Base-by-base conservation (phyloP, 1,284 basidiomycete genomes). In the Malassezia cuniculi region DNA sequence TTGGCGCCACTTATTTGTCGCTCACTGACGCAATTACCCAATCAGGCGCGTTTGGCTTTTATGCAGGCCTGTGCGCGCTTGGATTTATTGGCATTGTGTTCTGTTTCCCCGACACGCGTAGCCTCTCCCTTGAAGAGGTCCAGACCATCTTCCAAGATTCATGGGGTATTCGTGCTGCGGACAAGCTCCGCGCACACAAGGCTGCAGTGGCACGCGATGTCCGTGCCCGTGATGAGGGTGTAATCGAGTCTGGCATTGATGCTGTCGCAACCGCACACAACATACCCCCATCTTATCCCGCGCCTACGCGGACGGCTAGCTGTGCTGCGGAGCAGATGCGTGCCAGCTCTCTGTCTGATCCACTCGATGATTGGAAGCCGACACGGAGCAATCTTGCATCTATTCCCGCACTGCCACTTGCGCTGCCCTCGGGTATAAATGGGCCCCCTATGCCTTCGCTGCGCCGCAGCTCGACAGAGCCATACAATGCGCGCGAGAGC, bases 1-100 rank as follows among this genome's bases (percentile, higher is more conserved):
- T 85, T 54, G 76, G 76, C 3, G 76, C 80, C 12, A 85, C 72
- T 2, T 81, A 82, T 69, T 76, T 85, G 44, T 79, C 77, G 2
- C 74, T 85, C 36, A 82, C 84, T 76, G 71, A 74, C 26, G 65
- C 69, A n/a, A 82, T 82, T 57, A 82, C 80, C 0, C 79, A 82
- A 0, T 71, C 80, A 0, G 57, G 55, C 4, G 47, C 68, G 5
- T 70, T 69, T 34, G 79, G 78, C 6, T 78, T 85, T 60, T 85
- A 84, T 57, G 81, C 79, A 0, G 78, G 78, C 0, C 70, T 84
- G n/a, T 85, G 81, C 65, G 68, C 78, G 7, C 68, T 79, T 12
- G 80, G 80, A 4, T 79, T 76, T 72, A 21, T 80, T 11, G 82
- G 84, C 66, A 78, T 79, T 39, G 50, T 77, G 22, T 71, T 69